phyloP scores from a whole-genome alignment of 139 green algal genomes.

The Asterochloris sp. region DNA sequence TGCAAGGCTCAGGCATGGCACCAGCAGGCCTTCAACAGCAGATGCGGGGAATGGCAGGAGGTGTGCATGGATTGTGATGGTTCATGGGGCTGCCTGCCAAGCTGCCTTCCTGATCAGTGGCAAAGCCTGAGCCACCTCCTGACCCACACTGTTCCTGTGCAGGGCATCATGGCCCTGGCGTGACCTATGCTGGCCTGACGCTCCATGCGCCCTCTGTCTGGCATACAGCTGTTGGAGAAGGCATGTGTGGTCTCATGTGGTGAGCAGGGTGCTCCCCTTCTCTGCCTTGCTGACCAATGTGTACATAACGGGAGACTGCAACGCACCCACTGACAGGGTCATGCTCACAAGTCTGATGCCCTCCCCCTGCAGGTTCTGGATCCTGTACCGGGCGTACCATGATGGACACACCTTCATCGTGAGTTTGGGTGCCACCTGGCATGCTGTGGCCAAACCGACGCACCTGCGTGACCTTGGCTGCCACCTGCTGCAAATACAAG shows the following conservation, averaged over 20 bases:
- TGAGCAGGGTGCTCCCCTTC: background rate
- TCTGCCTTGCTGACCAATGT: too few species aligned
- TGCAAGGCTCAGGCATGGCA: background rate
- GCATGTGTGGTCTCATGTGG: conserved; percentile 69
- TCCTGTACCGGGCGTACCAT: conserved; percentile 69
- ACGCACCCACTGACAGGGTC: background rate
- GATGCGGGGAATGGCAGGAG: conserved; percentile 2
- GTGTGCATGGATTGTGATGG: background rate
- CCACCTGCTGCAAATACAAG: too few species aligned
- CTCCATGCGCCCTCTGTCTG: conserved; percentile 52
- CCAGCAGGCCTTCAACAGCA: conserved; percentile 5
- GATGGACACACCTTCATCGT: conserved; percentile 59
- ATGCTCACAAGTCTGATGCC: background rate
- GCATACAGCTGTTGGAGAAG: conserved; percentile 45
- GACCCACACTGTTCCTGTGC: background rate
- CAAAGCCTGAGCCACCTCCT: background rate
- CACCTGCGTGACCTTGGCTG: background rate
- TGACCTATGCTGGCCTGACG: conserved; percentile 64
- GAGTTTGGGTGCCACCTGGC: conserved; percentile 3
- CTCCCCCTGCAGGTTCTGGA: conserved; percentile 59
- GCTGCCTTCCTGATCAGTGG: background rate
- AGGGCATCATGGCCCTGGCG: conserved; percentile 25
- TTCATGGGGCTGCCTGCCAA: too few species aligned
- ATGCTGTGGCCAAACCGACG: background rate
- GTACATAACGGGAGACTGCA: background rate